A percentile compares a stretch with the other conserved stretches of the same genome.
These are phyloP conservation scores for Cladosporium oxysporum DNA, from an alignment of 2,329 filamentous ascomycete genomes.

Conservation along the genomic window DNA sequence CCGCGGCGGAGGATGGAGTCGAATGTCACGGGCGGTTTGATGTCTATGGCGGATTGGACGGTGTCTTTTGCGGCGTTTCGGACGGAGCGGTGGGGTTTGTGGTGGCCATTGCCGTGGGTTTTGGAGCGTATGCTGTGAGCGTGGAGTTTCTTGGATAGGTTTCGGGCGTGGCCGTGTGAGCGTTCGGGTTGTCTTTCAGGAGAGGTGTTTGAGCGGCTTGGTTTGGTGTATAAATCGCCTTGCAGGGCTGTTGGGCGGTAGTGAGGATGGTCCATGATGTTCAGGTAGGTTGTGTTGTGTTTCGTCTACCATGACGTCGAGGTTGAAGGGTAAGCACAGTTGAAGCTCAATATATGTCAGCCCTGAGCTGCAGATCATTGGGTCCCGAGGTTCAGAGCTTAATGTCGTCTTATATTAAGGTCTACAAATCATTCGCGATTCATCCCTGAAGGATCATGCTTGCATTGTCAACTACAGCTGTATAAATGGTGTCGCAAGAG, in stretches of 20 bases:
- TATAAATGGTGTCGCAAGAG: neutral
- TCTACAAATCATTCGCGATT: neutral
- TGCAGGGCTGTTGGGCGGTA: neutral
- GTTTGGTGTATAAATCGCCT: constrained; percentile 2
- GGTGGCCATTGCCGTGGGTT: constrained; percentile 22
- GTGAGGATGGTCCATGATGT: neutral
- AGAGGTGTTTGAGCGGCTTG: constrained; percentile 23
- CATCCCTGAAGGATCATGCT: neutral
- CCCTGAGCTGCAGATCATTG: neutral
- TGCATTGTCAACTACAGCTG: neutral
- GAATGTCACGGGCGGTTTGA: constrained; percentile 48
- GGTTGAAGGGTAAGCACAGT: neutral
- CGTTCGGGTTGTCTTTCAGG: constrained; percentile 1
- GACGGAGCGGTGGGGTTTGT: constrained; percentile 23
- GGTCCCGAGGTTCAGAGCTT: neutral
- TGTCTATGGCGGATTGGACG: constrained; percentile 47
- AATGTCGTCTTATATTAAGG: neutral
- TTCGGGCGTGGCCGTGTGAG: constrained; percentile 11
- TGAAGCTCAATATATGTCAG: neutral
- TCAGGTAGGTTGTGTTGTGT: neutral
- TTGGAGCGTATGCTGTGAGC: constrained; percentile 15
- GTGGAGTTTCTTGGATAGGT: constrained; percentile 16
- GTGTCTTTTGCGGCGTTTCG: constrained; percentile 43
- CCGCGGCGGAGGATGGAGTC: constrained; percentile 42
- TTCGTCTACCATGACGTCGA: neutral